Evolutionary conservation across 208 protist species (phyloP).

Genomic region (Leishmania braziliensis): DNA sequence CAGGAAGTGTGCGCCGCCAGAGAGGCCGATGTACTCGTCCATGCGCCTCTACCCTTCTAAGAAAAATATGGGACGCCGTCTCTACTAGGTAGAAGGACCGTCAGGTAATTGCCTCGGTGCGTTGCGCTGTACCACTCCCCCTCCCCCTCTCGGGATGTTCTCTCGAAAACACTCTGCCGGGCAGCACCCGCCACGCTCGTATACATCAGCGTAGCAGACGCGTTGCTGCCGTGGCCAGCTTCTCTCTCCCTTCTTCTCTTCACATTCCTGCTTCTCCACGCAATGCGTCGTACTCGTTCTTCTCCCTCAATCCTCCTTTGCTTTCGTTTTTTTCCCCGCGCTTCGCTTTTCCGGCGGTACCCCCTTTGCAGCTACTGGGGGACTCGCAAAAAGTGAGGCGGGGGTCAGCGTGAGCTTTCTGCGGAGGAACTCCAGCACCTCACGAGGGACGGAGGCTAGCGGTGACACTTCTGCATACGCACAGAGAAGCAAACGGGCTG

Average conservation of each 20-base stretch:
- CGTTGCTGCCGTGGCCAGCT: neutral
- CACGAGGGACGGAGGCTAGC: neutral
- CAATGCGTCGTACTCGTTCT: neutral
- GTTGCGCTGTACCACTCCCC: neutral
- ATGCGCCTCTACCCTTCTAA: neutral
- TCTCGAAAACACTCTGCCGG: neutral
- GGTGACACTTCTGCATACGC: neutral
- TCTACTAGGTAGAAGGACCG: neutral
- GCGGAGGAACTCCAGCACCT: neutral
- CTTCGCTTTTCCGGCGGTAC: neutral
- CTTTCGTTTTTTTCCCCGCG: neutral
- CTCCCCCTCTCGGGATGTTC: neutral
- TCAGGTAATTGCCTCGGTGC: neutral
- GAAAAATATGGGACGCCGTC: neutral
- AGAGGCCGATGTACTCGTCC: neutral
- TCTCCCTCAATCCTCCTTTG: neutral
- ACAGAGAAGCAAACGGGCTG: neutral
- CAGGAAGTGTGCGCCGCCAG: neutral
- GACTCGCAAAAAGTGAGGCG: neutral
- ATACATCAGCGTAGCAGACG: neutral
- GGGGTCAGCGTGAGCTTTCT: neutral
- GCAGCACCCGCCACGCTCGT: neutral
- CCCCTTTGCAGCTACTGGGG: neutral
- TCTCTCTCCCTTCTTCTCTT: neutral
- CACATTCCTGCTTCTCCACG: neutral